Percentiles rank a stretch among this genome's conserved stretches.
Conservation (phyloP, 805 yeast species). For the Saturnispora dispora region DNA sequence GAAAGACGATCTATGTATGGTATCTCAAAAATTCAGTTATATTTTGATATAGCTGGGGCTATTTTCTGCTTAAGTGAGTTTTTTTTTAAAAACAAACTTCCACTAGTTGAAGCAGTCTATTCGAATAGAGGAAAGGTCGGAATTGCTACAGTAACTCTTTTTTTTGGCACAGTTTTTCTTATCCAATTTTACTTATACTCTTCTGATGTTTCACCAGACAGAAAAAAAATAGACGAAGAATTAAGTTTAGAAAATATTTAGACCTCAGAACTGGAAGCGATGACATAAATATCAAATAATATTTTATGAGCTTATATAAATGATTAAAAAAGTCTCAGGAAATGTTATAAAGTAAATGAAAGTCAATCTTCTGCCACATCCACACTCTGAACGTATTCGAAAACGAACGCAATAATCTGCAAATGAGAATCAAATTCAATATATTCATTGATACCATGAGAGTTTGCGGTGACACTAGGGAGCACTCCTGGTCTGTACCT, state of each 20-base stretch:
- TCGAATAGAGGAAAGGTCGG: slow-evolving; percentile 39
- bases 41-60: slow-evolving; percentile 37
- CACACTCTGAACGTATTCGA: slow-evolving; percentile 40
- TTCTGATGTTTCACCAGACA: slow-evolving; percentile 5
- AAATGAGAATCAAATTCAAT: slow-evolving; percentile 47
- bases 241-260: not conserved
- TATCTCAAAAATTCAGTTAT: slow-evolving; percentile 32
- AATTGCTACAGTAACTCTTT: slow-evolving; percentile 29
- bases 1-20: slow-evolving; percentile 38
- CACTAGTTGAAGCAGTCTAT: slow-evolving; percentile 20
- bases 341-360: too few species aligned
- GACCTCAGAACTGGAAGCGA: not conserved
- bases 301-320: not conserved
- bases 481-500: slow-evolving; percentile 45
- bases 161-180: slow-evolving; percentile 24
- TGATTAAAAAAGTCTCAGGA: too few species aligned
- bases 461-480: slow-evolving; percentile 31
- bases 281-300: too few species aligned
- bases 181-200: slow-evolving; percentile 22
- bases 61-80: slow-evolving; percentile 32
- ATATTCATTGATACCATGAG: slow-evolving; percentile 62
- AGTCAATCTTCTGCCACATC: slow-evolving; percentile 21
- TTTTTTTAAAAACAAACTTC: slow-evolving; percentile 27
- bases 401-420: slow-evolving; percentile 46
- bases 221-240: slow-evolving; percentile 1